These are phyloP conservation scores for Botryotinia calthae DNA, from an alignment of 2,329 filamentous ascomycete species.

Conservation along the genomic window DNA sequence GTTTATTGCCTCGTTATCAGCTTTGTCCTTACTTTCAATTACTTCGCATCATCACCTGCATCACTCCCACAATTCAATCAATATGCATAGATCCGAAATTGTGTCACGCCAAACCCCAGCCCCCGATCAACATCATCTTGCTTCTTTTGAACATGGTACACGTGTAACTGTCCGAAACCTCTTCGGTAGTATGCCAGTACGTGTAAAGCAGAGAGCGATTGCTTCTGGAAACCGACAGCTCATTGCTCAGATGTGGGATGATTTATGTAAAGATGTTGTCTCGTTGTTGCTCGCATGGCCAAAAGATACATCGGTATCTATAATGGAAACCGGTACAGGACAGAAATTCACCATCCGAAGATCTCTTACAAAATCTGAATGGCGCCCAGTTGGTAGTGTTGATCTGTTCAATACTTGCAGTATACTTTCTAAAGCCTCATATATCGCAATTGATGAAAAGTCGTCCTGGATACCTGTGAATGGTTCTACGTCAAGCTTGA, in stretches of 20 bases:
- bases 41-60: conserved; percentile 65
- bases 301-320: conserved; percentile 51
- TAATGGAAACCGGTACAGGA: conserved; percentile 49
- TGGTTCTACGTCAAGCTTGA: conserved; percentile 60
- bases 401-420: conserved; percentile 42
- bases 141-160: conserved; percentile 65
- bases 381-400: background rate
- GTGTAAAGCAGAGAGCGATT: conserved; percentile 73
- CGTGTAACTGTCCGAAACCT: conserved; percentile 73
- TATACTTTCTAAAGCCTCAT: conserved; percentile 64
- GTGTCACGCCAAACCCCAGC: conserved; percentile 64
- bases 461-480: conserved; percentile 68
- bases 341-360: conserved; percentile 33
- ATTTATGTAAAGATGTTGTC: conserved; percentile 46
- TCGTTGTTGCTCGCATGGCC: conserved; percentile 71
- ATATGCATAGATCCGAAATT: conserved; percentile 66
- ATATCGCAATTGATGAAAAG: conserved; percentile 53
- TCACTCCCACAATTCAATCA: conserved; percentile 61
- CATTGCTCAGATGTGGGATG: conserved; percentile 58
- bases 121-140: conserved; percentile 54
- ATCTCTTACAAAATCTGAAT: background rate
- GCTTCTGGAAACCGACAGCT: conserved; percentile 50
- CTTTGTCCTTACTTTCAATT: conserved; percentile 73
- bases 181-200: conserved; percentile 87
- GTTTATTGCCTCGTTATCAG: conserved; percentile 75